phyloP scores from a whole-genome alignment of 495 filamentous ascomycete genomes.

The Thozetella sp. region DNA sequence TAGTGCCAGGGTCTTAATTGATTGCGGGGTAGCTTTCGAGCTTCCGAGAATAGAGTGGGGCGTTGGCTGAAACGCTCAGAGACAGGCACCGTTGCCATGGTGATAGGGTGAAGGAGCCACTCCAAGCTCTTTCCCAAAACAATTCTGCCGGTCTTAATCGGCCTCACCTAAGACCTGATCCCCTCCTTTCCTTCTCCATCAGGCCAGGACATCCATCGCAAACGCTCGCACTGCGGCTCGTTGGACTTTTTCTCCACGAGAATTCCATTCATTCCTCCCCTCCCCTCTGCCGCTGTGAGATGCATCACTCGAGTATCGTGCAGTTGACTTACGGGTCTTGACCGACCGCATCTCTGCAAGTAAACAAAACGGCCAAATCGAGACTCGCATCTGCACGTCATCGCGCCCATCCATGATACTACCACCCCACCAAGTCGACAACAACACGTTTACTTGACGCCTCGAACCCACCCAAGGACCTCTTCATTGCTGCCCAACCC shows the following conservation, averaged over 20 bases:
- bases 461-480: slow-evolving; percentile 3
- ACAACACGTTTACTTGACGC: slow-evolving; percentile 14
- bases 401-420: slow-evolving; percentile 21
- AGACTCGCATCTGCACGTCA: slow-evolving; percentile 30
- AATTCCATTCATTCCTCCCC: slow-evolving; percentile 4
- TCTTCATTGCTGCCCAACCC: slow-evolving; percentile 3
- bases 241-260: neutral
- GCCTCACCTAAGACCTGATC: slow-evolving; percentile 7
- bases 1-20: neutral
- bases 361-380: slow-evolving; percentile 19
- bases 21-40: neutral
- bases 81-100: slow-evolving; percentile 9
- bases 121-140: slow-evolving; percentile 11
- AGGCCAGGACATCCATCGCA: neutral
- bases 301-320: slow-evolving; percentile 11
- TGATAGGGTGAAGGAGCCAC: slow-evolving; percentile 4
- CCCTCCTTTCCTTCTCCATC: slow-evolving; percentile 2
- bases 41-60: neutral
- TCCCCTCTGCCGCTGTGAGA: slow-evolving; percentile 9
- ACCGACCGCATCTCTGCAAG: neutral
- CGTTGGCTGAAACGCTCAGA: neutral
- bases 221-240: neutral
- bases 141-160: slow-evolving; percentile 8
- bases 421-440: slow-evolving; percentile 20
- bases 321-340: slow-evolving; percentile 5